Conservation (phyloP, 164 flowering plant genomes). For the Vitis rupestris region DNA sequence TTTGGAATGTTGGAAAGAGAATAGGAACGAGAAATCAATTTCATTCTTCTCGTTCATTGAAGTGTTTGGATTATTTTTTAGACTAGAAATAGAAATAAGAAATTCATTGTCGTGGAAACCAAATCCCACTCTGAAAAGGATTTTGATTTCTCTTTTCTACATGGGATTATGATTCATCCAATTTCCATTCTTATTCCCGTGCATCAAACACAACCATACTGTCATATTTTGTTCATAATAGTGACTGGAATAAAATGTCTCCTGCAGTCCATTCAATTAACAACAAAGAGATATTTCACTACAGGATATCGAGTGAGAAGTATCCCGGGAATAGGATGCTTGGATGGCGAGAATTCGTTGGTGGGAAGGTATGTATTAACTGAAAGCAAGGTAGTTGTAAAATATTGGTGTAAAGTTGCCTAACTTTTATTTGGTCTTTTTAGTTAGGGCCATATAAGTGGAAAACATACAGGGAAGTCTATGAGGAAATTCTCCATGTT, state of each 20-base stretch:
- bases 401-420: neutral
- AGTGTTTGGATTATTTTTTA: no score
- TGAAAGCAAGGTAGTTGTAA: neutral
- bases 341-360: conserved; percentile 71
- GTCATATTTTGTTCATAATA: no score
- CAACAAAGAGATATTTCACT: conserved; percentile 9
- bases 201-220: no score
- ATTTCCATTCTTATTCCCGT: no score
- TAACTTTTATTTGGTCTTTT: conserved; percentile 12
- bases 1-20: no score
- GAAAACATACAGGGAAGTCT: conserved; percentile 86
- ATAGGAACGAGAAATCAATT: no score
- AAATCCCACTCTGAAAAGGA: no score
- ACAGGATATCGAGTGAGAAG: conserved; percentile 62
- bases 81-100: no score
- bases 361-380: conserved; percentile 60
- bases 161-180: no score
- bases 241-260: neutral
- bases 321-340: conserved; percentile 76
- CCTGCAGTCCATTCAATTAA: neutral
- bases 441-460: conserved; percentile 82
- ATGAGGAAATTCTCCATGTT: conserved; percentile 67
- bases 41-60: no score
- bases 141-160: no score
- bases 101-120: no score